These are phyloP conservation scores for Pseudisothecium myosuroides DNA, from an alignment of 225 moss, liverwort and hornwort species.

Conservation along the genomic window DNA sequence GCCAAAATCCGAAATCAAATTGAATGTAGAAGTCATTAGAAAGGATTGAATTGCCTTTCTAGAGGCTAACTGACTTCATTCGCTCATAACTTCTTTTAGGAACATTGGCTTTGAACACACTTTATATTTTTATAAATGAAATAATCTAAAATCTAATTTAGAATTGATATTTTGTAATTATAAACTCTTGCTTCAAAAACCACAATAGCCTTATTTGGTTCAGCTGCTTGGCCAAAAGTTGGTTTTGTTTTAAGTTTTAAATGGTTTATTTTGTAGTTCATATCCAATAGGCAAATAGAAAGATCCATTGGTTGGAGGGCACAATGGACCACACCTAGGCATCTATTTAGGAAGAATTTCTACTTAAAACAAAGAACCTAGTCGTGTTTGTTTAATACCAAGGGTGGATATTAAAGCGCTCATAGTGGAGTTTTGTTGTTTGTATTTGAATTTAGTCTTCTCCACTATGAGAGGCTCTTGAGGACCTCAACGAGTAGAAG, in stretches of 20 bases:
- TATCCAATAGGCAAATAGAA: neutral
- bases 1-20: rapidly evolving
- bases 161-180: rapidly evolving
- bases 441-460: neutral
- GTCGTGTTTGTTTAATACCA: neutral
- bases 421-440: neutral
- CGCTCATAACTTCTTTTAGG: neutral
- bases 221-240: neutral
- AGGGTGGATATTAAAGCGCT: neutral
- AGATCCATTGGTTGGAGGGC: neutral
- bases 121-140: neutral
- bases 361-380: neutral
- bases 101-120: rapidly evolving
- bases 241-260: neutral
- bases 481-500: neutral
- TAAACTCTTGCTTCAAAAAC: neutral
- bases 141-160: rapidly evolving
- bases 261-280: neutral
- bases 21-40: neutral
- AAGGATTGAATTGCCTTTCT: neutral
- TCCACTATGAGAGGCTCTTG: neutral
- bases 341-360: rapidly evolving
- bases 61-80: neutral
- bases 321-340: rapidly evolving
- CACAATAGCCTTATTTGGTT: neutral